These are phyloP conservation scores for Russula dissimulans DNA, from an alignment of 768 basidiomycete species.

Conservation along the genomic window DNA sequence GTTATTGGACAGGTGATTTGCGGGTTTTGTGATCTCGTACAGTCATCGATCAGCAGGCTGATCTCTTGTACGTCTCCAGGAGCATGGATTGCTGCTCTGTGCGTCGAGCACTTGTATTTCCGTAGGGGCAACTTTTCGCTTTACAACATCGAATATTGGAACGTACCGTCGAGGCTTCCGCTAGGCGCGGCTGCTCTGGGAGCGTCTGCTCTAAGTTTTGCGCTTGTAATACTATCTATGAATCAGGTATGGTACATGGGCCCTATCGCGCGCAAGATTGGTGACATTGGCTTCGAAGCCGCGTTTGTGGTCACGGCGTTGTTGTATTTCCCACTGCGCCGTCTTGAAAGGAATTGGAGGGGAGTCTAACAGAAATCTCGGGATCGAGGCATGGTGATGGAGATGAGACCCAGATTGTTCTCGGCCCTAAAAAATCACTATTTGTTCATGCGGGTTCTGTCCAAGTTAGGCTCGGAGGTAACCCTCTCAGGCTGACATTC, in stretches of 20 bases:
- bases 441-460: no score
- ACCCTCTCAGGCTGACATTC: no score
- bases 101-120: conserved; percentile 61
- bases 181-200: conserved; percentile 52
- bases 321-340: conserved; percentile 47
- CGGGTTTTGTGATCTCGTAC: neutral
- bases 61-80: conserved; percentile 40
- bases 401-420: no score
- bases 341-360: no score
- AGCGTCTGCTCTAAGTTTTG: conserved; percentile 43
- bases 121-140: conserved; percentile 38
- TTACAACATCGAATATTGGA: conserved; percentile 48
- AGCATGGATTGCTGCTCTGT: conserved; percentile 48
- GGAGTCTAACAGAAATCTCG: no score
- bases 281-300: conserved; percentile 65
- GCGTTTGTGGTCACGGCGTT: conserved; percentile 41
- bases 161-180: conserved; percentile 45
- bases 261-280: conserved; percentile 52
- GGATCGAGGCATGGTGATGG: no score
- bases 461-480: no score
- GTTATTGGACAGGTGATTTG: conserved; percentile 30
- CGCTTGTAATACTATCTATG: conserved; percentile 57
- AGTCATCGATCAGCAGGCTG: conserved; percentile 25
- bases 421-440: no score
- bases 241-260: conserved; percentile 63